These are phyloP conservation scores for Polytrichum commune DNA, from an alignment of 225 moss, liverwort and hornwort genomes.

Conservation along the genomic window DNA sequence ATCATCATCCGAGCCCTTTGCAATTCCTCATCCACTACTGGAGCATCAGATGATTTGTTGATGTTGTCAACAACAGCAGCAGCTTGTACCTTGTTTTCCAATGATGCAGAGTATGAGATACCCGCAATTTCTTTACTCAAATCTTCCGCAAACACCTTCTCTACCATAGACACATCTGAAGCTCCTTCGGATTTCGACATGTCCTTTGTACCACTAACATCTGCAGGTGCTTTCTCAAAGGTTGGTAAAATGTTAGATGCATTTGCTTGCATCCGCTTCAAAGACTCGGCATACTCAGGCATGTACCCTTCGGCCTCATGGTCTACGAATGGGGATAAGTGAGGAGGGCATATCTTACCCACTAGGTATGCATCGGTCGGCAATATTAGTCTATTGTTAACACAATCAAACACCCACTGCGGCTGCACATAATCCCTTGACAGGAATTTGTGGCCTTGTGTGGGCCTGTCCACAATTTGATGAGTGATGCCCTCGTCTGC, in stretches of 20 bases:
- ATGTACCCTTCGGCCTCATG: conserved; percentile 85
- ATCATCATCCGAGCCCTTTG: conserved; percentile 80
- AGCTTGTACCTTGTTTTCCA: conserved; percentile 30
- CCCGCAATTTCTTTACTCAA: conserved; percentile 75
- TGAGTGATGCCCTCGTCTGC: conserved; percentile 74
- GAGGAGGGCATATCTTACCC: conserved; percentile 82
- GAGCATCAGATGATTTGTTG: conserved; percentile 2
- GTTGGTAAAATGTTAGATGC: conserved; percentile 49
- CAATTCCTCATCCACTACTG: conserved; percentile 44
- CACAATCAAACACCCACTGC: conserved; percentile 89
- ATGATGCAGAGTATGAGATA: conserved; percentile 60
- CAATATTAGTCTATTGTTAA: conserved; percentile 57
- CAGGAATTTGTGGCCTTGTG: conserved; percentile 63
- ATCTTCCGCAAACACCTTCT: conserved; percentile 52
- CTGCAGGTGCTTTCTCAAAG: conserved; percentile 22
- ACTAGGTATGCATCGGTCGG: conserved; percentile 66
- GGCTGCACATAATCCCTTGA: conserved; percentile 90
- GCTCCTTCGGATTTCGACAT: conserved; percentile 25
- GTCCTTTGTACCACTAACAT: conserved; percentile 23
- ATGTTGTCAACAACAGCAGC: conserved; percentile 13
- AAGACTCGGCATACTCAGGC: conserved; percentile 83
- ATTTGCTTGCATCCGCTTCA: conserved; percentile 62
- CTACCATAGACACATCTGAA: conserved; percentile 31
- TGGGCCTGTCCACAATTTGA: conserved; percentile 93
- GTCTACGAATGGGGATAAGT: conserved; percentile 91